Evolutionary conservation across 257 asterid species (phyloP).

Genomic region (Primulina huaijiensis): DNA sequence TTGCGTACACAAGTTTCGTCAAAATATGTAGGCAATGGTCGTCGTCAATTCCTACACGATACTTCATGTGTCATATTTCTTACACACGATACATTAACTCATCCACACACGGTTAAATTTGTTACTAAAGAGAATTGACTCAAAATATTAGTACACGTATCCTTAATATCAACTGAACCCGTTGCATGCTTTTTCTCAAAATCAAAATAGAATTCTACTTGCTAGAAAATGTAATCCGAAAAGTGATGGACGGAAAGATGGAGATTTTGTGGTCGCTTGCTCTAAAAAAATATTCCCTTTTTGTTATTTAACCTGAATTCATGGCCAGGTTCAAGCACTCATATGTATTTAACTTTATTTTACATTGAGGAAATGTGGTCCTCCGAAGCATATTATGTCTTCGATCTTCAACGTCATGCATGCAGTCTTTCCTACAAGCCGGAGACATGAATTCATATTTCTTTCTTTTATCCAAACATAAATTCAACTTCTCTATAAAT

Average conservation of each 20-base stretch:
- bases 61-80: too few species aligned
- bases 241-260: slow-evolving; percentile 1
- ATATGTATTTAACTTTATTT: not conserved
- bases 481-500: slow-evolving; percentile 14
- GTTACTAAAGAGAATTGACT: too few species aligned
- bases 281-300: slow-evolving; percentile 7
- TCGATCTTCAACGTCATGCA: not conserved
- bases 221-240: not conserved
- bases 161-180: not conserved
- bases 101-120: too few species aligned
- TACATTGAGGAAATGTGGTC: not conserved
- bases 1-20: too few species aligned
- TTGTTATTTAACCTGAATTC: not conserved
- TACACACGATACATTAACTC: too few species aligned
- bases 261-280: not conserved
- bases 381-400: not conserved
- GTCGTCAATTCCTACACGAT: too few species aligned
- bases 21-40: too few species aligned
- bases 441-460: too few species aligned
- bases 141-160: not conserved
- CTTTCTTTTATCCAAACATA: slow-evolving; percentile 9
- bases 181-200: not conserved
- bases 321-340: slow-evolving; percentile 21
- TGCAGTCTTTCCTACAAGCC: not conserved
- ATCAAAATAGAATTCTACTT: not conserved